Evolutionary conservation across 331 rosid genomes (phyloP), one percentile per base, ranked within the genome.

Genomic region (Quercus lobata): DNA sequence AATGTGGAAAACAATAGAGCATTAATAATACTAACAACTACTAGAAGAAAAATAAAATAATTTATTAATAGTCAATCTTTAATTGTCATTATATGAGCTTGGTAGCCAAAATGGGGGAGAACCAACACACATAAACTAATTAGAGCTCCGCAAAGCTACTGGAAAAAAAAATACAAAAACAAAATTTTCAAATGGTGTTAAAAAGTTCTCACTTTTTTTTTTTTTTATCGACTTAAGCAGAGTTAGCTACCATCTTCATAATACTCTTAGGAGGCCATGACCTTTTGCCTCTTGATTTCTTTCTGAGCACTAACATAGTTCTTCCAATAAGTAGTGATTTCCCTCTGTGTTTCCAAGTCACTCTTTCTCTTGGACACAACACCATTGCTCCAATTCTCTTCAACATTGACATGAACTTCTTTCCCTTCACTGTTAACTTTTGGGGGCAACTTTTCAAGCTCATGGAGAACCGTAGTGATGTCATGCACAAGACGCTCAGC

Each of bases 401-500:
- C 63, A 60, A 25, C 85, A 0, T 16, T 2, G 53, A 19, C 76
- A 4, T 37, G 3, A 15, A 65, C 19, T 11, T 57, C 60, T 32
- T 19, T 34, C 17, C 34, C 16, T 37, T 69, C 73, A 14, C 71
- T 19, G 46, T 82, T 60, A 56, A 81, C 21, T 75, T 18, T 83
- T 6, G 87, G 73, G n/a, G 93, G 88, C 6, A 85, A 80, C 71
- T 73, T 19, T 18, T 93, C 97, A 0, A 93, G 89, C 74, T 93
- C 97, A 1, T 80, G 83, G 69, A 91, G 2, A 4, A 91, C 98
- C 54, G 81, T 87, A 18, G 70, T 44, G 82, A 93, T 72, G 73
- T 91, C 92, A 1, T 44, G n/a, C 10, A 89, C 89, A 5, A 93
- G 91, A 8, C 91, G 88, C 81, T 90, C 95, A 0, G 92, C 92